Base-by-base conservation (phyloP, 257 asterid genomes). In the Solanum sejunctum region DNA sequence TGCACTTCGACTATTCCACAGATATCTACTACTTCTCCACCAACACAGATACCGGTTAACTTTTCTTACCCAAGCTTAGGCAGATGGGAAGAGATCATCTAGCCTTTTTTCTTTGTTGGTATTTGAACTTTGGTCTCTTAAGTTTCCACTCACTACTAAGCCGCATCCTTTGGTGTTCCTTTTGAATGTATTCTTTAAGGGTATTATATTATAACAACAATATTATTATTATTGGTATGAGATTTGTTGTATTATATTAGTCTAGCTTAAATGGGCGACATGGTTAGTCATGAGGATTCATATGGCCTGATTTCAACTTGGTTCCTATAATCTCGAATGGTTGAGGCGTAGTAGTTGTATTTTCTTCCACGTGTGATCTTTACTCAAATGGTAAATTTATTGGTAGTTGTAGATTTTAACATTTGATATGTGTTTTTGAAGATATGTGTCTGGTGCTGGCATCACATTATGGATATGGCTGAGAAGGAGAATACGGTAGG, bases 371-470 rank as follows among this genome's bases (percentile, higher is more conserved):
- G 20, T 21, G 58, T 73, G 81, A 49, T 52, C 61, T 23, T 75
- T 49, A 21, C 61, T 23, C 61, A 21, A 75, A 15, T 75, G 23
- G 61, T 5, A 9, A 75, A 75, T 75, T 21, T 75, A 23, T 49
- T 8, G 58, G 60, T 49, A 75, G 81, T 21, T 75, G 60, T 75
- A 49, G 82, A 23, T 75, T 75, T 49, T 75, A 75, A 75, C 82
- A 75, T 75, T 49, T 75, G 82, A 49, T 49, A 75, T 60, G 23
- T 75, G 58, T 49, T 75, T 75, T 52, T 88, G 85, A 92, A 95
- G 99, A 93, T 96, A 70, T 96, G 99, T 91, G 95, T 96, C 84
- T 96, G 98, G 99, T 96, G 99, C 88, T 96, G 99, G 99, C 98
- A 96, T 90, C 99, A 96, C 79, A 91, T 96, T 54, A 95, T 96